Evolutionary conservation across 371 early-diverging fungal species (phyloP), one percentile per base, ranked within the genome.

Genomic region (Encephalitozoon intestinalis): DNA sequence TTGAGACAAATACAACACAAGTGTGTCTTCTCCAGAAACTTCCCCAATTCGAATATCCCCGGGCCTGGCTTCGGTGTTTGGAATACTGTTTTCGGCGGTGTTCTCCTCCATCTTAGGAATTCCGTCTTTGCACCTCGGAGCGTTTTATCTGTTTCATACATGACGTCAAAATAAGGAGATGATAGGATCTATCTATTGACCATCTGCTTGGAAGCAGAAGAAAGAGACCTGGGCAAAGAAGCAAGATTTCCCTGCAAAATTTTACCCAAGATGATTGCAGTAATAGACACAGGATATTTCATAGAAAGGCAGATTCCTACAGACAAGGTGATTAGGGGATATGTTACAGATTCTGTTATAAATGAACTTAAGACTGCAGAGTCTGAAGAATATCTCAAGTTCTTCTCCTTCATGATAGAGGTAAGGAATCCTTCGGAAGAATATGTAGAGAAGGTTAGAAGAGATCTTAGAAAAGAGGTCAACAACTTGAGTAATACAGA

Each of bases 271-370:
- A 82, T 76, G 79, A 43, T 78, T 43, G 82, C 79, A 28, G 79
- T 83, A 25, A 67, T 83, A 67, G 84, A 83, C 54, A 78, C 84
- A 9, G 72, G 74, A 31, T 75, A 44, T 51, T 37, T 83, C 23
- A 73, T 83, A 34, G 46, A 66, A 15, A 64, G 64, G 50, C 53
- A 39, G 18, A 2, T 84, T 23, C 37, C 58, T 11, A 39, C 39
- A 18, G 46, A 71, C 25, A 64, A 75, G 11, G 70, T 70, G 31
- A 50, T 30, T 8, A 58, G 80, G 28, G 78, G 75, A 28, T 82
- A 68, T 67, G 75, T 82, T 2, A 75, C 82, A 39, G 18, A 46
- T 6, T 64, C 66, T 34, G 79, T 83, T 11, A 25, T 37, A 23
- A 71, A 54, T 15, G 84, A 83, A 58, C 34, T 83, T 31, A 69